Conservation (phyloP, 371 early-diverging fungal species). For the Apophysomyces sp. region DNA sequence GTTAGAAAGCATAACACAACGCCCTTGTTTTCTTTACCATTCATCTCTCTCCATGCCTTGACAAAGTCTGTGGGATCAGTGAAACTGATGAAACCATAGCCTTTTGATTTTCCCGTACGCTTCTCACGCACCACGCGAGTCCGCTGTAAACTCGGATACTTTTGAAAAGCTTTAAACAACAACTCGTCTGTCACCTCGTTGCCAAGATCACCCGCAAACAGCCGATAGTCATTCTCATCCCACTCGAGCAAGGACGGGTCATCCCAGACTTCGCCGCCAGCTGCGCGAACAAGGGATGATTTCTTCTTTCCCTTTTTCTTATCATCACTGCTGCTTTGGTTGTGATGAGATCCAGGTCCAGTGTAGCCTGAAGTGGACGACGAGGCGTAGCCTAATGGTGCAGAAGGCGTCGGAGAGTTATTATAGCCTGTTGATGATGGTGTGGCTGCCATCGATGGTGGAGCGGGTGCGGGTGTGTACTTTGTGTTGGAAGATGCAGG, state of each 20-base stretch:
- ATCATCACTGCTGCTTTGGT: background rate
- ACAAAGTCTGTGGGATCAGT: constrained; percentile 83
- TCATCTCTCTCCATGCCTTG: constrained; percentile 86
- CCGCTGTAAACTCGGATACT: constrained; percentile 75
- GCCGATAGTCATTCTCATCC: constrained; percentile 85
- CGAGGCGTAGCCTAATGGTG: constrained; percentile 5
- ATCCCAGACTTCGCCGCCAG: constrained; percentile 95
- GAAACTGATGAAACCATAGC: constrained; percentile 85
- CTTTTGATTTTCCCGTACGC: constrained; percentile 76
- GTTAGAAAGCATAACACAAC: background rate
- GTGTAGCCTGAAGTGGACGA: constrained; percentile 16
- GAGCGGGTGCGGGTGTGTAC: constrained; percentile 9
- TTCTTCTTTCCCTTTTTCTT: constrained; percentile 45
- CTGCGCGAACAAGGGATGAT: constrained; percentile 70
- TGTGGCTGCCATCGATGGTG: constrained; percentile 8
- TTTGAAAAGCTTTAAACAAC: constrained; percentile 74
- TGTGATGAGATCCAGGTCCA: constrained; percentile 4
- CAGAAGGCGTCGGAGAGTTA: background rate
- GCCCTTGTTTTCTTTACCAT: constrained; percentile 56
- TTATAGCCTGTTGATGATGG: background rate
- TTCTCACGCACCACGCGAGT: constrained; percentile 82
- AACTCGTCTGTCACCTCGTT: constrained; percentile 86
- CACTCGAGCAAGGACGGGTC: constrained; percentile 89
- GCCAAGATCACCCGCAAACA: constrained; percentile 89
- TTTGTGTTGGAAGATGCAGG: constrained; percentile 2